Percentiles rank a stretch among this genome's conserved stretches.
Evolutionary conservation across 495 filamentous ascomycete species (phyloP).

Genomic region (Neurospora sp.): DNA sequence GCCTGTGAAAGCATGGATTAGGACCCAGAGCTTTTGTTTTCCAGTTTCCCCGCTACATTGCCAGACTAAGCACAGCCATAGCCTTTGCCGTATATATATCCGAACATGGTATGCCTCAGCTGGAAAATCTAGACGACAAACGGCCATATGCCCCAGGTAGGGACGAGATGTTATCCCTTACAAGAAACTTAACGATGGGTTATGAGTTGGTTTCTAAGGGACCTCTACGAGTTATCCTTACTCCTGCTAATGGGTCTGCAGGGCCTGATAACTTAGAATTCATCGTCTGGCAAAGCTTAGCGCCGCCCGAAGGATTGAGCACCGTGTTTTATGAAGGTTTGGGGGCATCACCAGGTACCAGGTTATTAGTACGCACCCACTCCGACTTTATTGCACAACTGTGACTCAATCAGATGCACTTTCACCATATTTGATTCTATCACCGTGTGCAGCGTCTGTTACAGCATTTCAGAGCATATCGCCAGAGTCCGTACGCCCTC

Average conservation of each 20-base stretch:
- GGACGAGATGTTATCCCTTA: neutral
- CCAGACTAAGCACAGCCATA: neutral
- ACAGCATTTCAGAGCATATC: neutral
- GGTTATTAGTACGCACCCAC: neutral
- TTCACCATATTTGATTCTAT: neutral
- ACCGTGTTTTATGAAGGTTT: neutral
- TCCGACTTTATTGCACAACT: neutral
- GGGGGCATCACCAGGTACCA: neutral
- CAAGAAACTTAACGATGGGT: neutral
- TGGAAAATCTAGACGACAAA: neutral
- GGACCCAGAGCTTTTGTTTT: neutral
- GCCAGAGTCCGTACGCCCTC: neutral
- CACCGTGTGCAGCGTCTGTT: neutral
- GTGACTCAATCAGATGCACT: neutral
- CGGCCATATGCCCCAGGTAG: too few relatives aligned
- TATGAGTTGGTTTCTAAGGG: neutral
- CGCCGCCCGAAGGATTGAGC: neutral
- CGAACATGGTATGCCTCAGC: neutral
- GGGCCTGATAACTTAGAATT: neutral
- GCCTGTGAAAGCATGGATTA: neutral
- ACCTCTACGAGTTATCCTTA: neutral
- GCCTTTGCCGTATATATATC: neutral
- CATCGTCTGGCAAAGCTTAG: neutral
- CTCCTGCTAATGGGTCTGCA: neutral
- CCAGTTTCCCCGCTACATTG: neutral